phyloP scores from a whole-genome alignment of 768 basidiomycete genomes.

The Mrakia hoshinonis region DNA sequence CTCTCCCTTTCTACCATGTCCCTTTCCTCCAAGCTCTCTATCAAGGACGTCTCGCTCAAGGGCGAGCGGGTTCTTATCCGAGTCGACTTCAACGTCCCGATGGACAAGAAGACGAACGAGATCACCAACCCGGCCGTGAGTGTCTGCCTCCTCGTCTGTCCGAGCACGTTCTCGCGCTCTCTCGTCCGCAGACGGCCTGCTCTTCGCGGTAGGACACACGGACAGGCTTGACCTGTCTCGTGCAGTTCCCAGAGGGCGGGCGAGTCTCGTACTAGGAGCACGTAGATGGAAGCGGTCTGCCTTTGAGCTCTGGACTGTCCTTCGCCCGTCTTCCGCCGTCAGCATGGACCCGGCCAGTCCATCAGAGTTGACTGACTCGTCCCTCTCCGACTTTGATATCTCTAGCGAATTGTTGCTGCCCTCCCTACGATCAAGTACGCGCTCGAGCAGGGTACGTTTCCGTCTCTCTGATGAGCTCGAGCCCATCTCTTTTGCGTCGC shows the following conservation, averaged over 20 bases:
- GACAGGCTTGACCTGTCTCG: too few species aligned
- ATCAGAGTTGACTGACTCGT: conserved; percentile 22
- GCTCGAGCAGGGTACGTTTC: conserved; percentile 59
- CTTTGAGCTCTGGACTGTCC: background rate
- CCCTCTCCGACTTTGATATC: conserved; percentile 18
- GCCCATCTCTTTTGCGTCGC: conserved; percentile 20
- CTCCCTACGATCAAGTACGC: conserved; percentile 92
- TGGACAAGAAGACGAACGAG: conserved; percentile 62
- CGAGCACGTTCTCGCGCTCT: background rate
- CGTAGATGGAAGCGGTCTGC: too few species aligned
- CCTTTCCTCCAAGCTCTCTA: conserved; percentile 85
- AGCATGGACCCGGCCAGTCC: background rate
- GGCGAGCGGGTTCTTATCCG: conserved; percentile 72
- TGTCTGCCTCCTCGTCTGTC: conserved; percentile 32
- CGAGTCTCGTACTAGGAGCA: too few species aligned
- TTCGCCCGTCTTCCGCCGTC: background rate
- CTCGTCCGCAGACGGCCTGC: background rate
- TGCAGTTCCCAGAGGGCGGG: too few species aligned
- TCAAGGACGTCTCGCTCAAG: conserved; percentile 80
- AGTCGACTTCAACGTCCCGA: conserved; percentile 93
- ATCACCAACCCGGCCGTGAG: conserved; percentile 95
- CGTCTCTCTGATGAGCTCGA: conserved; percentile 11
- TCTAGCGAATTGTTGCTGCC: conserved; percentile 89
- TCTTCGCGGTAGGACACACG: background rate
- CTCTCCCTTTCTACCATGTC: conserved; percentile 55